These are phyloP conservation scores for Syzygium aromaticum DNA, from an alignment of 345 rosid genomes.

Conservation along the genomic window DNA sequence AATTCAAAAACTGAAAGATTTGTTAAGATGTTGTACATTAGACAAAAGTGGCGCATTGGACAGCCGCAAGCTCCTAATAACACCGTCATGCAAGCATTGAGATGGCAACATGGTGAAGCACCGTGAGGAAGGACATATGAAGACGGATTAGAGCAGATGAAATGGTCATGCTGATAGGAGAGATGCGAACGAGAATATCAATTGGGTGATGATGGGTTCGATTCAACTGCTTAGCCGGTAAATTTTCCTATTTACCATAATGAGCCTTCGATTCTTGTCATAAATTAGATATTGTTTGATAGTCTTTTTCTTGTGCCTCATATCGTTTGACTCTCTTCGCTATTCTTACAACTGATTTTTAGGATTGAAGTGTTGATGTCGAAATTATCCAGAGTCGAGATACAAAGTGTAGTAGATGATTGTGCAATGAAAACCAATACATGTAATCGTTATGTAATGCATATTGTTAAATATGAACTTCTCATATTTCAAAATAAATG, in stretches of 20 bases:
- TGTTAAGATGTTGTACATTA: background rate
- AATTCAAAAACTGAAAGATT: too few relatives aligned
- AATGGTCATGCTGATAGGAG: background rate
- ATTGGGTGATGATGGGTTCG: background rate
- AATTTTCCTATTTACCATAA: background rate
- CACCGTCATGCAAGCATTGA: too few relatives aligned
- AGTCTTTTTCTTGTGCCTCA: too few relatives aligned
- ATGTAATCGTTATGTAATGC: too few relatives aligned
- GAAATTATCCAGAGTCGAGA: background rate
- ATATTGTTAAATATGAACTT: too few relatives aligned
- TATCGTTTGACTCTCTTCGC: too few relatives aligned
- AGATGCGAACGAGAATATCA: too few relatives aligned
- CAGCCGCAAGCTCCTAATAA: too few relatives aligned
- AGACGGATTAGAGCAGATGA: background rate
- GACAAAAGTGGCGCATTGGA: too few relatives aligned
- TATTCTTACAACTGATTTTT: accelerated
- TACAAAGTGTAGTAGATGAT: background rate
- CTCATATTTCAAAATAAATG: too few relatives aligned
- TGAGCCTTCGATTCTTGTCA: background rate
- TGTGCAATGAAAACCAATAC: accelerated
- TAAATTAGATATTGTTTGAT: too few relatives aligned
- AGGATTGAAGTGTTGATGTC: background rate
- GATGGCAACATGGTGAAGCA: background rate
- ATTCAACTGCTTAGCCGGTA: too few relatives aligned
- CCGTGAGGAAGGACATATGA: background rate